Conservation (phyloP, 2,329 filamentous ascomycete species). For the Aureobasidium sp. region DNA sequence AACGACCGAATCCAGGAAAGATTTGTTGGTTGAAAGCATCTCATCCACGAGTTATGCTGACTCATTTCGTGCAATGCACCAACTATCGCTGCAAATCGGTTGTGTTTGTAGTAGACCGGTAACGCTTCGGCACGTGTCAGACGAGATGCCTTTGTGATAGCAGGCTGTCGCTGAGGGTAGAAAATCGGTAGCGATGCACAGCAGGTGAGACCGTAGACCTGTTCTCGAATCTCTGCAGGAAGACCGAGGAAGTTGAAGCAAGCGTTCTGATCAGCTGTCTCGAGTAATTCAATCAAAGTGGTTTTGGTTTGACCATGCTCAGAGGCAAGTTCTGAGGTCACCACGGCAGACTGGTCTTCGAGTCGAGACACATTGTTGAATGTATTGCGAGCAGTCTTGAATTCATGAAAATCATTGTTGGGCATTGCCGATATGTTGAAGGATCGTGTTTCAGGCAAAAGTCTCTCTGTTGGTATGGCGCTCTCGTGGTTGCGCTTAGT, state of each 20-base stretch:
- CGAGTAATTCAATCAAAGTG: neutral
- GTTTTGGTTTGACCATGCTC: neutral
- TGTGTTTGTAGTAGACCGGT: neutral
- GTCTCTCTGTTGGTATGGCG: neutral
- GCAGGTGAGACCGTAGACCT: neutral
- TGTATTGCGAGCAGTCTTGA: neutral
- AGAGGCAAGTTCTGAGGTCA: neutral
- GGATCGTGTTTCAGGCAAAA: neutral
- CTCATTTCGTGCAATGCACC: neutral
- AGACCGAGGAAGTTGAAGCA: conserved; percentile 14
- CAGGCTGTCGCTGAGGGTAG: neutral
- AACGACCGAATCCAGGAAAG: neutral
- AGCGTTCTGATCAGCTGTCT: neutral
- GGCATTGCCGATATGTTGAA: neutral
- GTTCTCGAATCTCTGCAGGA: conserved; percentile 1
- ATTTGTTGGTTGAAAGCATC: neutral
- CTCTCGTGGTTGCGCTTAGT: neutral
- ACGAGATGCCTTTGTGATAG: neutral
- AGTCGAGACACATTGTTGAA: neutral
- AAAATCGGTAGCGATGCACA: neutral
- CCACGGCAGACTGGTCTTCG: too few relatives aligned
- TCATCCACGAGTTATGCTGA: neutral
- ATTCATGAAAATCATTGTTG: neutral
- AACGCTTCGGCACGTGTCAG: neutral
- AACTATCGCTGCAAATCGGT: neutral